Percentiles rank a stretch among this genome's conserved stretches.
Evolutionary conservation across 2,329 filamentous ascomycete species (phyloP).

Genomic region (Venturia oleaginea): DNA sequence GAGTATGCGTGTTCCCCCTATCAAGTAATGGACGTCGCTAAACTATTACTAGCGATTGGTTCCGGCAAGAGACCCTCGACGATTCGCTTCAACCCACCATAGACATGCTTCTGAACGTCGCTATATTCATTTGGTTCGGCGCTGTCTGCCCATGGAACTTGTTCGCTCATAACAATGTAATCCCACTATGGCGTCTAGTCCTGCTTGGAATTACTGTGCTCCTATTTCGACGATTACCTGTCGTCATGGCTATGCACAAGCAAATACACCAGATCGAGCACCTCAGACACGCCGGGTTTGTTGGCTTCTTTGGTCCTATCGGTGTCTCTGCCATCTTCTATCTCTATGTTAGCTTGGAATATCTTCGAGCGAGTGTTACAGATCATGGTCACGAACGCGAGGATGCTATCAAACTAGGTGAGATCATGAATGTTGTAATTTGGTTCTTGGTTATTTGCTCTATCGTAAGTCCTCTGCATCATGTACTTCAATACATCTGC

Average conservation of each 20-base stretch:
- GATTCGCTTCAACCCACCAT: constrained; percentile 91
- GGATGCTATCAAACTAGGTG: constrained; percentile 57
- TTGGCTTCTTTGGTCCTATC: constrained; percentile 89
- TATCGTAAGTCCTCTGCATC: constrained; percentile 49
- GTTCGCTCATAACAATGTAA: constrained; percentile 59
- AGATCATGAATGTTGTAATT: constrained; percentile 62
- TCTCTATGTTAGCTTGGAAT: constrained; percentile 71
- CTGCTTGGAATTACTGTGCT: constrained; percentile 67
- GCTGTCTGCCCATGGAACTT: constrained; percentile 71
- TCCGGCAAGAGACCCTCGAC: constrained; percentile 77
- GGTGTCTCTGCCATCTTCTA: constrained; percentile 89
- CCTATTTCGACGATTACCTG: constrained; percentile 66
- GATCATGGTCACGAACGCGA: constrained; percentile 51
- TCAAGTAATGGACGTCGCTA: not conserved
- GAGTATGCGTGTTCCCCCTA: constrained; percentile 42
- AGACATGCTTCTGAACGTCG: constrained; percentile 86
- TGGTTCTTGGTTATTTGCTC: constrained; percentile 84
- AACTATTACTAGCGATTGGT: constrained; percentile 59
- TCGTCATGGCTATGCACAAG: constrained; percentile 64
- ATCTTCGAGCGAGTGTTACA: constrained; percentile 46
- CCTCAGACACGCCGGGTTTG: constrained; percentile 66
- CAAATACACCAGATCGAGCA: constrained; percentile 72
- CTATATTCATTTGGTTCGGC: constrained; percentile 86
- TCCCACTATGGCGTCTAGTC: constrained; percentile 65
- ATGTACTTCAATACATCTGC: not conserved